Percentiles rank a stretch among this genome's conserved stretches.
These are phyloP conservation scores for Mucor mucedo DNA, from an alignment of 371 early-diverging fungal genomes.

Conservation along the genomic window DNA sequence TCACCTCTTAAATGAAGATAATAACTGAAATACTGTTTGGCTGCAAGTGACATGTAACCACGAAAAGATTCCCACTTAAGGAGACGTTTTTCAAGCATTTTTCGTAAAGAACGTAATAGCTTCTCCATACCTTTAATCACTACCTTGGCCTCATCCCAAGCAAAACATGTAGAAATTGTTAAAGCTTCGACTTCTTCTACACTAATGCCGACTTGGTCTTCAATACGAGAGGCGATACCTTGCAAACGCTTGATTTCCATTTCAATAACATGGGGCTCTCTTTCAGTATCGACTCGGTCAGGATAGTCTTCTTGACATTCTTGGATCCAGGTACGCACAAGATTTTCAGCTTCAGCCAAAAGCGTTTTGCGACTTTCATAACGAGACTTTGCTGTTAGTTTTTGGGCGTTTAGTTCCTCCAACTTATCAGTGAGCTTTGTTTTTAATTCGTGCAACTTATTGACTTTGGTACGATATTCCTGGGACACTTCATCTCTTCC, in stretches of 20 bases:
- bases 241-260: constrained; percentile 13
- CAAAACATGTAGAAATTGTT: constrained; percentile 48
- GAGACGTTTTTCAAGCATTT: constrained; percentile 67
- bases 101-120: constrained; percentile 39
- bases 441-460: constrained; percentile 16
- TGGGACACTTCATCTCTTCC: neutral
- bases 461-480: constrained; percentile 4
- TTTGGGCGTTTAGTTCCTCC: neutral
- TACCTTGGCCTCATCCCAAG: constrained; percentile 63
- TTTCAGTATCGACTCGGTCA: constrained; percentile 65
- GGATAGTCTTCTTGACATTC: constrained; percentile 64
- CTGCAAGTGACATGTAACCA: constrained; percentile 73
- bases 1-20: constrained; percentile 87
- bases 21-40: constrained; percentile 73
- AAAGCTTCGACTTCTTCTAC: constrained; percentile 64
- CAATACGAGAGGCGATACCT: neutral
- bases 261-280: constrained; percentile 58
- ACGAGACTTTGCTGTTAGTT: constrained; percentile 2
- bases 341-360: neutral
- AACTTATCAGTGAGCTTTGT: neutral
- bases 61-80: constrained; percentile 72
- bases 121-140: constrained; percentile 56
- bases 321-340: constrained; percentile 45
- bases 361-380: constrained; percentile 6
- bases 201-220: constrained; percentile 29